Evolutionary conservation across 306 rosid species (phyloP).

Genomic region (Hippophae gyantsensis): DNA sequence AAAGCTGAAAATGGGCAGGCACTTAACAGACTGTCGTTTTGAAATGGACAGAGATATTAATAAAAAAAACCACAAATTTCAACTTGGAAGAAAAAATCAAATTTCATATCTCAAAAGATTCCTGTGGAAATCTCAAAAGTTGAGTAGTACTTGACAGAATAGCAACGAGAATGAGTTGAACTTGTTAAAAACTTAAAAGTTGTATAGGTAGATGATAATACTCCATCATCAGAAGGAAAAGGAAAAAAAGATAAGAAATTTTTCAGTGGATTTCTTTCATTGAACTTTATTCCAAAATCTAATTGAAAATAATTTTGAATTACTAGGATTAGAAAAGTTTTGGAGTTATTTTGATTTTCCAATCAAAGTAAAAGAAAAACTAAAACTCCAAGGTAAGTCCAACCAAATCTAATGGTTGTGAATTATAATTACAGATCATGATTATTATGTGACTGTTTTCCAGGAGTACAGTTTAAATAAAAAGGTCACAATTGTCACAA

Average conservation of each 20-base stretch:
- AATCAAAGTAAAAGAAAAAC: conserved; percentile 7
- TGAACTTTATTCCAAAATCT: conserved; percentile 4
- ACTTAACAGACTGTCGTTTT: conserved; percentile 40
- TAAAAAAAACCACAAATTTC: conserved; percentile 19
- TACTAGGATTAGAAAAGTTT: conserved; percentile 24
- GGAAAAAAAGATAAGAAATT: neutral
- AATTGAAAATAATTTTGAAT: too few relatives aligned
- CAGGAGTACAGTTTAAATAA: neutral
- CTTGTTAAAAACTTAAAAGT: neutral
- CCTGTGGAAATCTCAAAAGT: conserved; percentile 33
- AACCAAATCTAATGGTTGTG: conserved; percentile 15
- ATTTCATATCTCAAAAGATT: conserved; percentile 56
- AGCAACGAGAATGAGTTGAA: conserved; percentile 11
- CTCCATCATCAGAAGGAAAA: neutral
- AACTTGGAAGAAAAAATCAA: conserved; percentile 19
- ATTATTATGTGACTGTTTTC: conserved; percentile 4
- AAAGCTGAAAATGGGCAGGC: conserved; percentile 29
- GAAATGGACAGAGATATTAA: conserved; percentile 33
- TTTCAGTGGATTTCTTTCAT: conserved; percentile 1
- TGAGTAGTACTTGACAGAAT: conserved; percentile 20
- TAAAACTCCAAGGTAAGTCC: conserved; percentile 18
- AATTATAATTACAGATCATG: conserved; percentile 19
- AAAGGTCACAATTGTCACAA: conserved; percentile 1
- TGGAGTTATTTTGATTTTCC: conserved; percentile 14
- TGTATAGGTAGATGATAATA: conserved; percentile 8